phyloP scores from a whole-genome alignment of 805 yeast species.

The Cyberlindnera samutprakarnensis region DNA sequence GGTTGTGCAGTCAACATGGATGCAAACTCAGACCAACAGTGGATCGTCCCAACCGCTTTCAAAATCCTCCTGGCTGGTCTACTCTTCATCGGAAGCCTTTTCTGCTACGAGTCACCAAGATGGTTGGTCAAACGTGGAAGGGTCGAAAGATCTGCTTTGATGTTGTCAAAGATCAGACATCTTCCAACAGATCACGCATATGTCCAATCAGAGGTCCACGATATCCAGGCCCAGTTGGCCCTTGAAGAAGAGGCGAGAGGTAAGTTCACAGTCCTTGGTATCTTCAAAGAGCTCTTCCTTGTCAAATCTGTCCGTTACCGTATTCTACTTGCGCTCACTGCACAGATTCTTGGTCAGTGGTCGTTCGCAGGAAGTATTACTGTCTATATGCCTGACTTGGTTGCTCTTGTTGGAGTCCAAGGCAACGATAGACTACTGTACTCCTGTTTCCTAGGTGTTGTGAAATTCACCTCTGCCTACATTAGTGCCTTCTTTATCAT shows the following conservation, averaged over 20 bases:
- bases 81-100: constrained; percentile 33
- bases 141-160: constrained; percentile 2
- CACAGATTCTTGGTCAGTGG: constrained; percentile 50
- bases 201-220: constrained; percentile 41
- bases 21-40: constrained; percentile 30
- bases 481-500: constrained; percentile 45
- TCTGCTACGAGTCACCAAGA: constrained; percentile 44
- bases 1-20: constrained; percentile 43
- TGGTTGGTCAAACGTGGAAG: constrained; percentile 28
- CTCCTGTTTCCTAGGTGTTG: constrained; percentile 48
- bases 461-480: constrained; percentile 42
- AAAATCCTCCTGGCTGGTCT: constrained; percentile 43
- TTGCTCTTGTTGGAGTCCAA: constrained; percentile 38
- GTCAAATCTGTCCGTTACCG: constrained; percentile 38
- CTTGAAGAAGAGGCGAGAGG: constrained; percentile 27
- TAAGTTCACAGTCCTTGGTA: constrained; percentile 17
- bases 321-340: constrained; percentile 32
- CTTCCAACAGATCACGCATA: constrained; percentile 41
- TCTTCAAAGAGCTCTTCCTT: constrained; percentile 28
- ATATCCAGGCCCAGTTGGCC: constrained; percentile 40
- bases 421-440: constrained; percentile 35
- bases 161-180: constrained; percentile 37
- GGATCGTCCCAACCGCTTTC: constrained; percentile 45
- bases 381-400: constrained; percentile 47
- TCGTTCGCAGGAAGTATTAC: constrained; percentile 52